Evolutionary conservation across 2,329 filamentous ascomycete genomes (phyloP).

Genomic region (Pseudonectria foliicola): DNA sequence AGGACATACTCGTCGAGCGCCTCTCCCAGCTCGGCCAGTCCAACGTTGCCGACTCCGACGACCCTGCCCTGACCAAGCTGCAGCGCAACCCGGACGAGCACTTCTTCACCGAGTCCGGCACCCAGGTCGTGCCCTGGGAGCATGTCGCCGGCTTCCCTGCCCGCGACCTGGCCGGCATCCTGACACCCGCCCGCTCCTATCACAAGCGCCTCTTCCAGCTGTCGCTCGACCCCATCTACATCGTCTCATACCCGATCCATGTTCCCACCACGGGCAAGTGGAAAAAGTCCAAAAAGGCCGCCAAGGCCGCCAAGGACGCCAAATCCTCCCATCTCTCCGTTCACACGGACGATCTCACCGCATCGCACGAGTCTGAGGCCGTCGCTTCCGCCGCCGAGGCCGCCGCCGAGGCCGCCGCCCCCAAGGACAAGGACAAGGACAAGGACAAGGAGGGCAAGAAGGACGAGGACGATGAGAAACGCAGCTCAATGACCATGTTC

Average conservation of each 20-base stretch:
- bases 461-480: conserved; percentile 51
- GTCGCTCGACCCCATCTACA: conserved; percentile 70
- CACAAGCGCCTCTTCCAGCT: conserved; percentile 80
- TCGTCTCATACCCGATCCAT: conserved; percentile 77
- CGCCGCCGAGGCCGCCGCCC: conserved; percentile 19
- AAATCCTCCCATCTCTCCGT: conserved; percentile 29
- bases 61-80: conserved; percentile 36
- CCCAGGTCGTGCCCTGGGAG: conserved; percentile 61
- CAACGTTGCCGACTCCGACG: conserved; percentile 28
- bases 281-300: conserved; percentile 58
- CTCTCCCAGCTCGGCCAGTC: conserved; percentile 31
- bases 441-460: conserved; percentile 32
- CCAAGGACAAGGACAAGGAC: conserved; percentile 22
- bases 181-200: conserved; percentile 68
- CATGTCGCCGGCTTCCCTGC: conserved; percentile 66
- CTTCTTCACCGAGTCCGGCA: conserved; percentile 46
- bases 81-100: conserved; percentile 49
- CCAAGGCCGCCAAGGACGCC: conserved; percentile 28
- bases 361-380: conserved; percentile 17
- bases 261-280: conserved; percentile 71
- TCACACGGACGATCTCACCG: conserved; percentile 25
- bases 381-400: conserved; percentile 17
- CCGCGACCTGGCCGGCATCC: conserved; percentile 71
- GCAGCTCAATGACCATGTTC: conserved; percentile 87
- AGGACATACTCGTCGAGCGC: conserved; percentile 45